phyloP scores from a whole-genome alignment of 805 yeast genomes.

The Ogataea kodamae region DNA sequence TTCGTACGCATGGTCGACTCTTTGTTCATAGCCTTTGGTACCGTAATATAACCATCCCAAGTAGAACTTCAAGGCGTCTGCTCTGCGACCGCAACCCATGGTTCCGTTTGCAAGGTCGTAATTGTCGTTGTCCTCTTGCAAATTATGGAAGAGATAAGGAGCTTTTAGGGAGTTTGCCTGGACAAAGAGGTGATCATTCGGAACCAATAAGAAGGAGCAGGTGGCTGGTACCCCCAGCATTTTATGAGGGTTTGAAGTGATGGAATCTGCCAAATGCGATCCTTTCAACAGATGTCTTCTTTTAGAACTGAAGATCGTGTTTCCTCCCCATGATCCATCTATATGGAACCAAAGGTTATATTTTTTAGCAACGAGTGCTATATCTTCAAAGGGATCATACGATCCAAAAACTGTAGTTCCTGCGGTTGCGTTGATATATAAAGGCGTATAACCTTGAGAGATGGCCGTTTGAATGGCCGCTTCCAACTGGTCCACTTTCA shows the following conservation, averaged over 20 bases:
- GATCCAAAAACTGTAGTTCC: constrained; percentile 89
- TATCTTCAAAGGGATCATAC: constrained; percentile 61
- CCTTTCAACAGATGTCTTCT: constrained; percentile 53
- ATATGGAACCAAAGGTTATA: constrained; percentile 73
- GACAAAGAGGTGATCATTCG: constrained; percentile 62
- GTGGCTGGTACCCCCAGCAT: constrained; percentile 85
- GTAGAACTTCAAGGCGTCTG: constrained; percentile 76
- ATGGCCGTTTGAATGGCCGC: constrained; percentile 40
- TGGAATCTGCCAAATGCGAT: constrained; percentile 62
- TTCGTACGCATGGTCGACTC: constrained; percentile 71
- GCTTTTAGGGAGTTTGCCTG: constrained; percentile 74
- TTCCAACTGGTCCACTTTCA: constrained; percentile 50
- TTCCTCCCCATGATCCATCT: constrained; percentile 93
- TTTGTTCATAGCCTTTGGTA: constrained; percentile 52
- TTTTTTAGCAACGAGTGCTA: constrained; percentile 50
- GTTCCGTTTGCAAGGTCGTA: constrained; percentile 86
- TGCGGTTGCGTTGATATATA: constrained; percentile 78
- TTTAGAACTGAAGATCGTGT: constrained; percentile 59
- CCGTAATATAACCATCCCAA: constrained; percentile 84
- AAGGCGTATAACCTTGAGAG: constrained; percentile 60
- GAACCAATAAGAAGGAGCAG: constrained; percentile 69
- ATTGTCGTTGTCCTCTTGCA: constrained; percentile 47
- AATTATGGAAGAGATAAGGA: constrained; percentile 73
- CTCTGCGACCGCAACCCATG: constrained; percentile 87
- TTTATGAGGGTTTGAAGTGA: constrained; percentile 83